These are phyloP conservation scores for Cadophora malorum DNA, from an alignment of 2,329 filamentous ascomycete species.

Conservation along the genomic window DNA sequence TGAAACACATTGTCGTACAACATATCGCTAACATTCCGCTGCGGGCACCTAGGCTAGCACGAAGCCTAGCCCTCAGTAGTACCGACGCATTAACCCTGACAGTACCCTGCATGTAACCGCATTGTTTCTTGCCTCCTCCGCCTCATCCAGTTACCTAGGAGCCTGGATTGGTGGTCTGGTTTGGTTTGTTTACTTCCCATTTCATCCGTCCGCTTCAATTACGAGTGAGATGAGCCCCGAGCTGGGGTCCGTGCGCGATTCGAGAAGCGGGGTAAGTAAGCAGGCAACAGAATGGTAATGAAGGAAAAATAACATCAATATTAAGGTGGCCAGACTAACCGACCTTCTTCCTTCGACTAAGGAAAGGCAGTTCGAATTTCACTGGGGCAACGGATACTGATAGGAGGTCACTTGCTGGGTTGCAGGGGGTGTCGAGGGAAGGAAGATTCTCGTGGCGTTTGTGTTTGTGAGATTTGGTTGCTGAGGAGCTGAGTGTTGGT, in stretches of 20 bases:
- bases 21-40: not conserved
- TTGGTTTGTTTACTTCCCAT: not conserved
- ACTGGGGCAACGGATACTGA: no score
- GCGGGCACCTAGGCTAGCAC: no score
- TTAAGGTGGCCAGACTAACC: not conserved
- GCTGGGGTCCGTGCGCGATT: not conserved
- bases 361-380: no score
- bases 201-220: not conserved
- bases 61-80: no score
- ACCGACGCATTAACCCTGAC: not conserved
- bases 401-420: not conserved
- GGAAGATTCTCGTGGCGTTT: no score
- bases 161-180: not conserved
- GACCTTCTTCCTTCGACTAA: not conserved
- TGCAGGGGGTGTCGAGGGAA: no score
- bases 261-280: slow-evolving; percentile 3
- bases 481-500: no score
- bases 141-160: not conserved
- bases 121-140: not conserved
- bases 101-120: slow-evolving; percentile 6
- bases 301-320: not conserved
- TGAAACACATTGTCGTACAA: slow-evolving; percentile 13
- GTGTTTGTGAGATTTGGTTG: not conserved
- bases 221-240: not conserved
- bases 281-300: not conserved